Conservation (phyloP, 1,284 basidiomycete genomes). For the Trametes polyzona region DNA sequence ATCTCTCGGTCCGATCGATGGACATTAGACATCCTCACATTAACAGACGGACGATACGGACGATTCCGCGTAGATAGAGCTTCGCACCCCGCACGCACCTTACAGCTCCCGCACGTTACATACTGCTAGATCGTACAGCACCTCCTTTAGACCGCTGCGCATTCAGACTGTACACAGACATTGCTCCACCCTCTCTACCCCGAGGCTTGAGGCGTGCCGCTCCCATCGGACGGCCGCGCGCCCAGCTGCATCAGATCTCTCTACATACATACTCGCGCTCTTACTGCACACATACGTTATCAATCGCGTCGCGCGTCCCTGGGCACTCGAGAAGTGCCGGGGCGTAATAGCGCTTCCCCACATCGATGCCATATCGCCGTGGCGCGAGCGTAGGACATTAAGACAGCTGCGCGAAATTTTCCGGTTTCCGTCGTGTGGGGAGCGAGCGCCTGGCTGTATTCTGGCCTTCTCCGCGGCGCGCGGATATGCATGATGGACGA, state of each 20-base stretch:
- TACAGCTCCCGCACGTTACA: not conserved
- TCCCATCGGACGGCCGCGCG: too few relatives aligned
- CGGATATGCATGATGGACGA: not conserved
- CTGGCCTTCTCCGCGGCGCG: not conserved
- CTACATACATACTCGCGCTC: too few relatives aligned
- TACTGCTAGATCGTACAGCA: not conserved
- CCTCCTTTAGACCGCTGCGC: not conserved
- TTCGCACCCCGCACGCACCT: not conserved
- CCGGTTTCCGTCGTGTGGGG: not conserved
- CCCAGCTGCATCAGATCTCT: too few relatives aligned
- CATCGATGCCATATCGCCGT: too few relatives aligned
- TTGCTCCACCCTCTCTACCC: not conserved
- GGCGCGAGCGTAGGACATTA: too few relatives aligned
- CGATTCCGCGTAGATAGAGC: slow-evolving; percentile 6
- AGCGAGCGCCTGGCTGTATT: too few relatives aligned
- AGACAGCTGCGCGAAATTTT: not conserved
- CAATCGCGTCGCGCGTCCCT: too few relatives aligned
- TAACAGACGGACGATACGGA: slow-evolving; percentile 10
- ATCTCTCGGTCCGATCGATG: not conserved
- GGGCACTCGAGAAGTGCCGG: too few relatives aligned
- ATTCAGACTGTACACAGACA: not conserved
- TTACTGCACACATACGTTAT: not conserved
- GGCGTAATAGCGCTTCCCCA: too few relatives aligned
- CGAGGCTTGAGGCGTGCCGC: not conserved
- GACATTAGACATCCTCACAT: slow-evolving; percentile 4